A percentile compares a stretch with the other conserved stretches of the same genome.
phyloP scores from a whole-genome alignment of 73 alveolate species.

The Paraurostyla sp. region DNA sequence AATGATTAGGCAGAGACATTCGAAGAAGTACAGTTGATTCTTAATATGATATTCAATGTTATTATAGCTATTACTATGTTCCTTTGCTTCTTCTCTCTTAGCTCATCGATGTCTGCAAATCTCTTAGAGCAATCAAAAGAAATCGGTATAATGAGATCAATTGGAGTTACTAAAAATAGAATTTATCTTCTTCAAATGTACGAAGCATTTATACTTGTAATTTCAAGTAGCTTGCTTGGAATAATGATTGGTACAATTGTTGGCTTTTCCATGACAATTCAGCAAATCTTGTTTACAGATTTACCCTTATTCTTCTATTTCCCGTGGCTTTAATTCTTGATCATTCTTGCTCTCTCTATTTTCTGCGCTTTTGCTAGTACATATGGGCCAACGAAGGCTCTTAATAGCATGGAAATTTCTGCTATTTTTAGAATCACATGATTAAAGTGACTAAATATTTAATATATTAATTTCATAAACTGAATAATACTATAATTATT shows the following conservation, averaged over 20 bases:
- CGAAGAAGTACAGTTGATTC: conserved; percentile 72
- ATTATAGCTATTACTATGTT: conserved; percentile 91
- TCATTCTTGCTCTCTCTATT: conserved; percentile 51
- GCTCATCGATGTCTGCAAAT: conserved; percentile 97
- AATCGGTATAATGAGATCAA: conserved; percentile 95
- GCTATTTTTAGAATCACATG: conserved; percentile 74
- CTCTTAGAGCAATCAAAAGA: conserved; percentile 95
- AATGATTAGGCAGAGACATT: conserved; percentile 71
- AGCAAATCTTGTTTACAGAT: conserved; percentile 88
- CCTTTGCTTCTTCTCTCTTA: conserved; percentile 94
- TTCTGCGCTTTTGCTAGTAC: conserved; percentile 73
- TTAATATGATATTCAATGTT: conserved; percentile 84
- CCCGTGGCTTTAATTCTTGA: conserved; percentile 67
- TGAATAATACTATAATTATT: too few species aligned
- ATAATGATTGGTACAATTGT: conserved; percentile 93
- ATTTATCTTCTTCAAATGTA: conserved; percentile 88
- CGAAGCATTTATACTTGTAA: conserved; percentile 95
- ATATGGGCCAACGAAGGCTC: conserved; percentile 74
- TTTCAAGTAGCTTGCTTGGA: conserved; percentile 95
- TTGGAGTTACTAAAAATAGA: conserved; percentile 89
- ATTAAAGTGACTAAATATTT: too few species aligned
- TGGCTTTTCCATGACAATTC: conserved; percentile 96
- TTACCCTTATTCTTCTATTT: conserved; percentile 68
- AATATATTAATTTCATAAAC: too few species aligned
- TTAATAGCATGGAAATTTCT: conserved; percentile 73